Conservation (phyloP, 331 rosid genomes). For the Acacia concinna region DNA sequence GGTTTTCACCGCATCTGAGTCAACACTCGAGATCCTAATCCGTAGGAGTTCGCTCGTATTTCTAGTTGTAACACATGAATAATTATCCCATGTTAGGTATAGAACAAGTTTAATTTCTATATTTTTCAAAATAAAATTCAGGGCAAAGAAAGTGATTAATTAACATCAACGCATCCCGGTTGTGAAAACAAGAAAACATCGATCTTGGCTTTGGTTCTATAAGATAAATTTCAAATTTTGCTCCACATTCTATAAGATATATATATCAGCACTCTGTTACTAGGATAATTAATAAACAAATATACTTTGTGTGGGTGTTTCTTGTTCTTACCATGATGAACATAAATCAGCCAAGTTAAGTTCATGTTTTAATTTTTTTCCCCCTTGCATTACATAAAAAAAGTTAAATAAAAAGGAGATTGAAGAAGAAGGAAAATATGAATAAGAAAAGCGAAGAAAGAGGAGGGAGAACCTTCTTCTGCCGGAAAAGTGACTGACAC, state of each 20-base stretch:
- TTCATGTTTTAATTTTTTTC: not conserved
- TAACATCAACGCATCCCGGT: not conserved
- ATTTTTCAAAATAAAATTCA: not conserved
- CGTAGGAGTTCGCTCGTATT: not conserved
- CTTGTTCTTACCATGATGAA: not conserved
- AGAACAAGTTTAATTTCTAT: not conserved
- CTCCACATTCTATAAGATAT: not conserved
- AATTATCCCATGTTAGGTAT: not conserved
- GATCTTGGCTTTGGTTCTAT: not conserved
- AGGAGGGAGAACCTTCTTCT: conserved; percentile 45
- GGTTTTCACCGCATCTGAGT: not conserved
- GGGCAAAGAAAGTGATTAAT: not conserved
- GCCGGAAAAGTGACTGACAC: conserved; percentile 71
- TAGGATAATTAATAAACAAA: not conserved
- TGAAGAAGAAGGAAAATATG: not conserved
- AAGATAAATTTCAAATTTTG: not conserved
- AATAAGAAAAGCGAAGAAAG: not conserved
- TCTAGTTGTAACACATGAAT: not conserved
- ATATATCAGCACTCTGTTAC: not conserved
- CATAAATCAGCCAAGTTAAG: not conserved
- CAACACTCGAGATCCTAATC: conserved; percentile 15
- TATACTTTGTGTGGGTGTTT: not conserved
- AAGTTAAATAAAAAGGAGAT: not conserved
- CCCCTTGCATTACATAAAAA: not conserved
- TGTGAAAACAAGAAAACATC: not conserved